Evolutionary conservation across 352 stramenopile species (phyloP), one percentile per base, ranked within the genome.

Genomic region (Phytopythium montanum): DNA sequence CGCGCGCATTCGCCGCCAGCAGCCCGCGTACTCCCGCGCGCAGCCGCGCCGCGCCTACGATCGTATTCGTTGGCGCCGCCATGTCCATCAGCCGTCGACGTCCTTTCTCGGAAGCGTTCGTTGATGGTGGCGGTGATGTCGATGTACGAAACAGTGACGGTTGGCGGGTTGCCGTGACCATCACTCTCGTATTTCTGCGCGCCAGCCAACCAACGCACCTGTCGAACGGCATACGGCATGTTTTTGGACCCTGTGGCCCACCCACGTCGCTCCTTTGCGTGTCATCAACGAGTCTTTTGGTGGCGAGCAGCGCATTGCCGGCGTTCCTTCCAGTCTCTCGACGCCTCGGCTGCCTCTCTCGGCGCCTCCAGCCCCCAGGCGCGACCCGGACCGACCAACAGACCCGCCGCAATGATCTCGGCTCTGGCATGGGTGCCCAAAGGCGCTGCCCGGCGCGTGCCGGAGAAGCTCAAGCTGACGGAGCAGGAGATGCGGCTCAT

Each of bases 391-490:
- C 4, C n/a, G 25, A 5, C 26, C 16, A 21, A 23, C 13, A 31
- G 36, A 39, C 46, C 23, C 19, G 26, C 21, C 25, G 68, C 12
- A 16, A 87, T 87, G 74, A 87, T 87, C 62, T 87, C 76, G 25
- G 74, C 74, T 49, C 59, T 87, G 41, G 72, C 76, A 57, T 87
- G 76, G 76, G 76, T 87, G 66, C 77, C 68, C 16, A 76, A 74
- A 50, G 71, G 71, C 31, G 71, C 72, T 19, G 70, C 69, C 26
- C 69, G 69, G n/a, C 76, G 84, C 72, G 76, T 85, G 57, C 87
- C 87, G 9, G 83, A 94, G 60, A 93, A 93, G 73, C 82, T 92
- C 54, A 87, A 92, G 70, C 72, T 94, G 16, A 92, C 85, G n/a
- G 76, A 92, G 41, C 70, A 82, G 18, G 87, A 96, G 65, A 67